A percentile compares a stretch with the other conserved stretches of the same genome.
phyloP scores from a whole-genome alignment of 2,329 filamentous ascomycete genomes.

The Claviceps maximensis region DNA sequence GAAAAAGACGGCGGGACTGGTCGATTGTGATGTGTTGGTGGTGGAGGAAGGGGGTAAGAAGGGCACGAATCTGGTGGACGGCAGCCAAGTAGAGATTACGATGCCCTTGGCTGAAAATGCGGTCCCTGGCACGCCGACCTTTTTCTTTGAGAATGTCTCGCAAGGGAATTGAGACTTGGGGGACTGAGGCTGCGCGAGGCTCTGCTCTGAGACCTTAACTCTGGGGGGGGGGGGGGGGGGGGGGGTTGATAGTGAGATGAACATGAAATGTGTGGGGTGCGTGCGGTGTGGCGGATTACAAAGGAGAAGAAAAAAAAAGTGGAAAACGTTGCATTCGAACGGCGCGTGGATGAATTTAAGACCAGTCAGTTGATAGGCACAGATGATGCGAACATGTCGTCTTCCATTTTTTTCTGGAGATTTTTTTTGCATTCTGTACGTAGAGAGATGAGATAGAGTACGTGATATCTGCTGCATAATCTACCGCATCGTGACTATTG shows the following conservation, averaged over 20 bases:
- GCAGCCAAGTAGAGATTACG: constrained; percentile 42
- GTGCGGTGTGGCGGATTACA: too few species aligned
- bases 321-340: background rate
- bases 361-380: too few species aligned
- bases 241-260: background rate
- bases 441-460: too few species aligned
- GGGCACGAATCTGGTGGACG: constrained; percentile 40
- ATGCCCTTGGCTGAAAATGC: constrained; percentile 54
- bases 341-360: too few species aligned
- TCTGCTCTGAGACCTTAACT: too few species aligned
- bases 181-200: background rate
- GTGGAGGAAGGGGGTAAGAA: constrained; percentile 59
- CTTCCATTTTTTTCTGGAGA: background rate
- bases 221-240: too few species aligned
- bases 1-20: constrained; percentile 59
- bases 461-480: too few species aligned
- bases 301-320: background rate
- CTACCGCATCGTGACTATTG: too few species aligned
- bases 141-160: constrained; percentile 72
- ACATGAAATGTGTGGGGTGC: too few species aligned
- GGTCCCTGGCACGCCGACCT: constrained; percentile 69
- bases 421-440: too few species aligned
- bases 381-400: background rate
- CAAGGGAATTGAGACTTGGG: background rate
- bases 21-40: constrained; percentile 56